Percentiles rank a stretch among this genome's conserved stretches.
These are phyloP conservation scores for Mollisia scopiformis DNA, from an alignment of 2,329 filamentous ascomycete species.

Conservation along the genomic window DNA sequence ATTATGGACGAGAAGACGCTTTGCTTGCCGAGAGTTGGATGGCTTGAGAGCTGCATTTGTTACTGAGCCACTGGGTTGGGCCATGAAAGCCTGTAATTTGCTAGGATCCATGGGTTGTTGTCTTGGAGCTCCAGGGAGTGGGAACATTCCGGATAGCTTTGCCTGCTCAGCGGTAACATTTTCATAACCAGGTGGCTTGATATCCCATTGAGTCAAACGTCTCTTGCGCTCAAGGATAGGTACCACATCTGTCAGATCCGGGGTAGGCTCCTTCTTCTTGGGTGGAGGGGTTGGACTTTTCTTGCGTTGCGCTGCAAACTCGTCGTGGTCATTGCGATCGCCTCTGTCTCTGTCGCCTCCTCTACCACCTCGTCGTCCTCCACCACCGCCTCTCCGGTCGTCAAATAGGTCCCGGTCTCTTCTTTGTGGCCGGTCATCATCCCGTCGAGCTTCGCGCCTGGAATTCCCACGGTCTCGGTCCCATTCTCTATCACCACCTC, in stretches of 20 bases:
- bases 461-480: constrained; percentile 68
- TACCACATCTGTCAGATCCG: constrained; percentile 86
- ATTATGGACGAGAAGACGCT: constrained; percentile 87
- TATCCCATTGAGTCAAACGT: constrained; percentile 97
- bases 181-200: constrained; percentile 97
- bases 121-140: constrained; percentile 89
- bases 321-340: constrained; percentile 45
- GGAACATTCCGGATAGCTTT: constrained; percentile 99
- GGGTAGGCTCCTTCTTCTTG: constrained; percentile 94
- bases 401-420: constrained; percentile 66
- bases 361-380: constrained; percentile 45
- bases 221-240: constrained; percentile 85
- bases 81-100: constrained; percentile 94
- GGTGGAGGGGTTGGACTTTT: constrained; percentile 77
- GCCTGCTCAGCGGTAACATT: constrained; percentile 98
- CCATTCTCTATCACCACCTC: constrained; percentile 74
- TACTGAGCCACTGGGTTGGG: constrained; percentile 74
- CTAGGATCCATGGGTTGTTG: constrained; percentile 95
- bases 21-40: constrained; percentile 90
- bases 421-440: constrained; percentile 60
- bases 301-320: constrained; percentile 40
- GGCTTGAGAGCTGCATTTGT: constrained; percentile 81
- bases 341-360: constrained; percentile 42
- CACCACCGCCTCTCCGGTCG: constrained; percentile 58
- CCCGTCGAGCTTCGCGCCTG: constrained; percentile 64